Conservation (phyloP, 768 basidiomycete genomes). For the Cantharellus cinnabarinus region DNA sequence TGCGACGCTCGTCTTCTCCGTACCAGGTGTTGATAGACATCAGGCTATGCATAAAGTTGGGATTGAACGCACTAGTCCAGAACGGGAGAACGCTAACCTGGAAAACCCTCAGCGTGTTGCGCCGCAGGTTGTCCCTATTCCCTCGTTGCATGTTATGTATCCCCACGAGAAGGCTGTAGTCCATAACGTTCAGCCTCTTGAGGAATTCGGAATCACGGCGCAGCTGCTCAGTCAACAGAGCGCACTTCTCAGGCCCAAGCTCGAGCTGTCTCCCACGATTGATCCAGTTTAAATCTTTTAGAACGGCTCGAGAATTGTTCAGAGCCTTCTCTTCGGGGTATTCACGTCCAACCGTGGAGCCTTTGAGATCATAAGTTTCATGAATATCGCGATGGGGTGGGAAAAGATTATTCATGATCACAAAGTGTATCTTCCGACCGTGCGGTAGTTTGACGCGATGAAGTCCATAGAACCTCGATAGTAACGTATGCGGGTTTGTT, state of each 20-base stretch:
- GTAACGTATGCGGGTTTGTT: constrained; percentile 77
- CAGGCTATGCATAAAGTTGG: background rate
- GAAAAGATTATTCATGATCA: constrained; percentile 99
- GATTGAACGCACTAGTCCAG: background rate
- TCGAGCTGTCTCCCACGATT: constrained; percentile 55
- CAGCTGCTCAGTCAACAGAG: constrained; percentile 78
- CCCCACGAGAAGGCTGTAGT: constrained; percentile 85
- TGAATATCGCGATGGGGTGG: constrained; percentile 94
- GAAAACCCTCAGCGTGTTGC: constrained; percentile 81
- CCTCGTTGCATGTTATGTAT: constrained; percentile 83
- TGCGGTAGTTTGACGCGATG: constrained; percentile 92
- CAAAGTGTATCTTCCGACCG: constrained; percentile 93
- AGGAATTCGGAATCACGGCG: constrained; percentile 72
- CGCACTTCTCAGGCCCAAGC: constrained; percentile 90
- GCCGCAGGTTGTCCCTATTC: constrained; percentile 77
- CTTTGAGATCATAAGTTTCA: constrained; percentile 95
- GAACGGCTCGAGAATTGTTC: constrained; percentile 67
- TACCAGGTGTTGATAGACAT: constrained; percentile 30
- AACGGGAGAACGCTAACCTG: constrained; percentile 27
- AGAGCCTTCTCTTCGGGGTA: constrained; percentile 65
- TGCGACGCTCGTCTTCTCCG: constrained; percentile 37
- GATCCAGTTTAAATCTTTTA: constrained; percentile 97
- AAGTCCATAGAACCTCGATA: constrained; percentile 89
- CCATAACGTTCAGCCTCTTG: constrained; percentile 75
- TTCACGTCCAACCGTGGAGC: constrained; percentile 72